Percentiles rank a stretch among this genome's conserved stretches.
phyloP scores from a whole-genome alignment of 768 basidiomycete genomes.

The Macrolepiota dolichaula region DNA sequence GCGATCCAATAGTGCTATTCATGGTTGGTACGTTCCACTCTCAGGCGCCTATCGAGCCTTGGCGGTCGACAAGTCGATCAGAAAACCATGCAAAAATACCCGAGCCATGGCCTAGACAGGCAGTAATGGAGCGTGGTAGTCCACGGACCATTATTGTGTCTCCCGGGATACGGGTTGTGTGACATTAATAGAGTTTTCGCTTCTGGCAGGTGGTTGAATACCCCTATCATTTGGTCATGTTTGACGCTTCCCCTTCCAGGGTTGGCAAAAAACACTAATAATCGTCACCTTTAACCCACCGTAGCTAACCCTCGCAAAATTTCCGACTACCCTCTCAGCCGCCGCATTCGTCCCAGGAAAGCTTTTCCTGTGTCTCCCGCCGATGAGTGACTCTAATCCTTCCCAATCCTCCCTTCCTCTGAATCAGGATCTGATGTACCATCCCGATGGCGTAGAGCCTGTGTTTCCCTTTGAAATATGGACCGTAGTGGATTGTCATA shows the following conservation, averaged over 20 bases:
- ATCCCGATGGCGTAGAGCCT: background rate
- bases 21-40: background rate
- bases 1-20: background rate
- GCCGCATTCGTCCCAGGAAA: background rate
- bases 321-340: background rate
- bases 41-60: background rate
- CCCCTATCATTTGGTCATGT: slow-evolving; percentile 6
- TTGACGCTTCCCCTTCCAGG: slow-evolving; percentile 1
- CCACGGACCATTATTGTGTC: background rate
- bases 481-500: slow-evolving; percentile 3
- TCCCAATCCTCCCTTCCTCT: background rate
- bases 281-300: background rate
- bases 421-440: background rate
- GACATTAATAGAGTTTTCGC: background rate
- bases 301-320: background rate
- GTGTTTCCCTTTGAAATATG: slow-evolving; percentile 9
- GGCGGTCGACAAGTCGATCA: background rate
- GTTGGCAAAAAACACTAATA: background rate
- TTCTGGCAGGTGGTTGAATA: background rate
- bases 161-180: background rate
- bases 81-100: background rate
- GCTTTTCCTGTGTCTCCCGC: background rate
- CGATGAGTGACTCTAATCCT: too few species aligned
- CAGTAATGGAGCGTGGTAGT: background rate
- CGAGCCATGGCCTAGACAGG: background rate